Base-by-base conservation (phyloP, 202 grass and related monocot genomes). In the Carex arenaria region DNA sequence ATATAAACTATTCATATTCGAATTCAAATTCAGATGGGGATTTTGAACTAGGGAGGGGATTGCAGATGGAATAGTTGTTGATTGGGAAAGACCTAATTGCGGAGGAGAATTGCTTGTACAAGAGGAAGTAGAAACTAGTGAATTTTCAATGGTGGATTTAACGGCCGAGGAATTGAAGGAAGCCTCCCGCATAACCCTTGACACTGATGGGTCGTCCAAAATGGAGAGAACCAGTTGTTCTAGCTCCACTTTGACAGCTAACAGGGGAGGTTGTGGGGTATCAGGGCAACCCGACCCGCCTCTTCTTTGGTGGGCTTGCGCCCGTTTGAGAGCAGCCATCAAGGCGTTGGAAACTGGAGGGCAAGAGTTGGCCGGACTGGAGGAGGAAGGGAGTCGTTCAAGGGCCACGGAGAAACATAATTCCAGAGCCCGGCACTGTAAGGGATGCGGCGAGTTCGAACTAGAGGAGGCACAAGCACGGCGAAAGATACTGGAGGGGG, bases 181-280 rank as follows among this genome's bases (percentile, higher is more conserved):
- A 10, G 95, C 95, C 92, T 98, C 95, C 31, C 95, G 95, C 95
- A 98, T 98, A 88, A 98, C 95, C 85, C 95, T 87, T 56, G 92
- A 95, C 51, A 98, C 95, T 56, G 92, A 95, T 10, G 95, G 95
- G 77, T 98, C 95, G 1, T 95, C 95, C 77, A 98, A 89, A 69
- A 95, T 93, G 81, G 92, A 98, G 22, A 98, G 86, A n/a, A 98
- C 77, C 26, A 98, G 83, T 72, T 98, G 95, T 63, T 92, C 92
- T 19, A 98, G 86, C 93, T 98, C 95, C 3, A 98, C 95, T 85
- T 95, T 98, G 17, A 93, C 87, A 4, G 95, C 92, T 36, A 98
- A 89, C 40, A 98, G 85, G 47, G 92, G 95, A 79, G 89, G 88
- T 87, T 91, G 89, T 15, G 94, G 87, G 31, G 84, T 87, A 79